Evolutionary conservation across 352 stramenopile species (phyloP), one percentile per base, ranked within the genome.

Genomic region (Phytophthora fragariaefolia): DNA sequence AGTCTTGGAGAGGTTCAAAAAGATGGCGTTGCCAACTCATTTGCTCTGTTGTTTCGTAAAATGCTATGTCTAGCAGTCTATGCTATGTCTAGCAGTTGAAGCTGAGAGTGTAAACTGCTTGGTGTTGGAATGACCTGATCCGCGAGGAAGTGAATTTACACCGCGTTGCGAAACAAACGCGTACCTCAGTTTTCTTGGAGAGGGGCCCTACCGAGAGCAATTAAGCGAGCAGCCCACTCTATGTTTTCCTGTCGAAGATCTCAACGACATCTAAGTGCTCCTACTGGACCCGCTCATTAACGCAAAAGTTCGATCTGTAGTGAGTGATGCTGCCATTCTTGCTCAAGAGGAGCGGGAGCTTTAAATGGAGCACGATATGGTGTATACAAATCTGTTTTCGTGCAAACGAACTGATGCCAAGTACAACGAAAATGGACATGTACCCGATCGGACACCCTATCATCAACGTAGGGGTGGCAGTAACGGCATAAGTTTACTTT

Each of bases 1-100:
- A 55, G 50, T 15, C 17, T 67, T 1, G 49, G 50, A 15, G 59
- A 67, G 27, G 51, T 67, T 7, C 52, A 62, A 40, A 62, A 53
- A 8, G 32, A 58, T 4, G 45, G 34, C 2, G 28, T 67, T 13
- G 15, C 59, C 4, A 67, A 28, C 20, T 60, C 59, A 3, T 67
- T 60, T 23, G 38, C 8, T 6, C 28, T 67, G 0, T 13, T 45
- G 13, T 67, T 67, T 28, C 40, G 42, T 10, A 67, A 50, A 38
- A 20, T 58, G 32, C 1, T 58, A 12, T 50, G 17, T 17, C 3
- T 59, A 28, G 13, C 26, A 10, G 6, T 50, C n/a, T n/a, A n/a
- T 61, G 30, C 1, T 56, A 10, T 48, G 15, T 18, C 5, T 58
- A 27, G 12, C n/a, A 17, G 6, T 50, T 9, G 48, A 48, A 3